Evolutionary conservation across 225 moss, liverwort and hornwort species (phyloP).

Genomic region (Straminergon stramineum): DNA sequence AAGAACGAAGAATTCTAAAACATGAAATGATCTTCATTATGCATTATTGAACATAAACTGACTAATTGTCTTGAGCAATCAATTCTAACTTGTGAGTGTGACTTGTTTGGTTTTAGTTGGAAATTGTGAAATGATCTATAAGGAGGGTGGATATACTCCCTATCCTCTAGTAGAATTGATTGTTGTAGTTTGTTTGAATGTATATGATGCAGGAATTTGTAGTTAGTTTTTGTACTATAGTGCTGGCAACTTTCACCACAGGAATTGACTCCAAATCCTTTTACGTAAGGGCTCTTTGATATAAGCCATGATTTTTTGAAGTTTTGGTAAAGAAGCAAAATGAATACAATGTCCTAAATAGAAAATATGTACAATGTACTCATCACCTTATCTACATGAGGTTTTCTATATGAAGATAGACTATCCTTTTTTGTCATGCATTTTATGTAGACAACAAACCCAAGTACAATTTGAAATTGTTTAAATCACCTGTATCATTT

Average conservation of each 20-base stretch:
- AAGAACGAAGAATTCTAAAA: background rate
- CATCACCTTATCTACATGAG: background rate
- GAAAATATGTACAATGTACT: too few species aligned
- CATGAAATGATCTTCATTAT: background rate
- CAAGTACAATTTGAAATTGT: background rate
- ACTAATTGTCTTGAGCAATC: too few species aligned
- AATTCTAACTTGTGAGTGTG: background rate
- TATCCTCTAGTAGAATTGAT: background rate
- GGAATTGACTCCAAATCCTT: conserved; percentile 61
- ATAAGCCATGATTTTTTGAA: background rate
- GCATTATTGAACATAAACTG: background rate
- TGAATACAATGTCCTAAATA: background rate
- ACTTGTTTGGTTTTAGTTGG: background rate
- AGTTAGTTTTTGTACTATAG: conserved; percentile 53
- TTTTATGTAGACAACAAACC: background rate
- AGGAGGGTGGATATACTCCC: too few species aligned
- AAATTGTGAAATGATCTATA: background rate
- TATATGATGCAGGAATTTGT: conserved; percentile 41
- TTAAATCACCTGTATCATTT: background rate
- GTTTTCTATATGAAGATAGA: background rate
- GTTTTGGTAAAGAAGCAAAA: background rate
- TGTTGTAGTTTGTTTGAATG: background rate
- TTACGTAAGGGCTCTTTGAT: conserved; percentile 5
- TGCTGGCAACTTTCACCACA: conserved; percentile 52
- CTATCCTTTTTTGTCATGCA: too few species aligned